Evolutionary conservation across 306 rosid genomes (phyloP), one percentile per base, ranked within the genome.

Genomic region (Cucumis melo): DNA sequence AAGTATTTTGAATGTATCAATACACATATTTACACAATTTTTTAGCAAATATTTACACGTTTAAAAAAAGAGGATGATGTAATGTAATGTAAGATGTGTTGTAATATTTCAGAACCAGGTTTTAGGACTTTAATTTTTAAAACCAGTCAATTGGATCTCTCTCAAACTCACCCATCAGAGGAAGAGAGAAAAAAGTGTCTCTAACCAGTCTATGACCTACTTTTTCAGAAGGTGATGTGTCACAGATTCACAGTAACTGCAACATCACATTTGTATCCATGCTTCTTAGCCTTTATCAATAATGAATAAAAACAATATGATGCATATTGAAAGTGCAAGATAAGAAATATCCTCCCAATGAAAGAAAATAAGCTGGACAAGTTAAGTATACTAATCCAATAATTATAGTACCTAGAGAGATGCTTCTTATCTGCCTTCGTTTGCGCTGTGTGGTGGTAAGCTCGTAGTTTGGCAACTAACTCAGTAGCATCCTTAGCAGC

Each of bases 401-500:
- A 78, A 76, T 11, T 34, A 48, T 20, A 85, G 77, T 89, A 93
- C 98, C 97, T 93, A 6, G 97, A 91, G 29, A 87, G 86, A 81
- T 91, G 92, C 85, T 91, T 91, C 87, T 93, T 89, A 62, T 93
- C 98, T 1, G 97, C 93, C 78, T 87, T 89, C 44, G 96, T 92
- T 77, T 91, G 98, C 4, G 98, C 98, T 66, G 88, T 73, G 81
- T 86, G 91, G 83, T 94, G 99, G 82, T 87, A 91, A 55, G 97
- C 89, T 80, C 96, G 86, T 80, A 94, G 81, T 81, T 90, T 94
- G 71, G 99, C 91, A 80, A 94, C 97, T 73, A 92, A 84, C 74
- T 94, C 96, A 0, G 96, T 92, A 48, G 99, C 97, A 85, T 94
- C 99, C 93, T 94, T 92, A 6, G 99, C 97, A 79, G 99, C 99